These are phyloP conservation scores for Blastobotrys illinoisensis DNA, from an alignment of 1,139 yeast genomes.

Conservation along the genomic window DNA sequence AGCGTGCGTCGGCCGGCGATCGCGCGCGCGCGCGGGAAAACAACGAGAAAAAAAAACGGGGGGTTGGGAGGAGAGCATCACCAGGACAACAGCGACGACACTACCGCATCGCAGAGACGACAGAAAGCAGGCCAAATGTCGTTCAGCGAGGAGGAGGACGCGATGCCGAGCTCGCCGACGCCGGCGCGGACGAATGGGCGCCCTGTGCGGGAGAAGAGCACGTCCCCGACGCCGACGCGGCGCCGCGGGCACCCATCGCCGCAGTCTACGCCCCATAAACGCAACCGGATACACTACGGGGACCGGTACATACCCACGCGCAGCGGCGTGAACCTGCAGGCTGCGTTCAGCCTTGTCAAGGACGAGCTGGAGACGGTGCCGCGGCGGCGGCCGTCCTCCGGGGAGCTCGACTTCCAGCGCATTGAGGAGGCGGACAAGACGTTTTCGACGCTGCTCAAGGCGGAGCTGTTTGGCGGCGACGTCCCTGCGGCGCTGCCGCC, in stretches of 20 bases:
- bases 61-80: not conserved
- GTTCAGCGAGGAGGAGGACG: constrained; percentile 5
- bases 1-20: not conserved
- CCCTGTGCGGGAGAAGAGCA: not conserved
- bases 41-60: not conserved
- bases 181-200: constrained; percentile 3
- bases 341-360: constrained; percentile 68
- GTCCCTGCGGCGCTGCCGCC: constrained; percentile 50
- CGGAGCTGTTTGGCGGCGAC: constrained; percentile 87
- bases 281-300: constrained; percentile 45
- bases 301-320: constrained; percentile 86
- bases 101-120: not conserved
- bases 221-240: not conserved
- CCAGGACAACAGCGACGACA: not conserved
- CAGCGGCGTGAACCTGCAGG: constrained; percentile 79
- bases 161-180: constrained; percentile 6
- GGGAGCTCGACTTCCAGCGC: constrained; percentile 60
- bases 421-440: constrained; percentile 84
- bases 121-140: not conserved
- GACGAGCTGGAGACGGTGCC: constrained; percentile 36
- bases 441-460: constrained; percentile 77
- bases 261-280: constrained; percentile 4
- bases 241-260: constrained; percentile 6
- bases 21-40: not conserved
- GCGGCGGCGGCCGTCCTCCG: constrained; percentile 35